Base-by-base conservation (phyloP, 805 yeast genomes). In the Blastobotrys attinorum region DNA sequence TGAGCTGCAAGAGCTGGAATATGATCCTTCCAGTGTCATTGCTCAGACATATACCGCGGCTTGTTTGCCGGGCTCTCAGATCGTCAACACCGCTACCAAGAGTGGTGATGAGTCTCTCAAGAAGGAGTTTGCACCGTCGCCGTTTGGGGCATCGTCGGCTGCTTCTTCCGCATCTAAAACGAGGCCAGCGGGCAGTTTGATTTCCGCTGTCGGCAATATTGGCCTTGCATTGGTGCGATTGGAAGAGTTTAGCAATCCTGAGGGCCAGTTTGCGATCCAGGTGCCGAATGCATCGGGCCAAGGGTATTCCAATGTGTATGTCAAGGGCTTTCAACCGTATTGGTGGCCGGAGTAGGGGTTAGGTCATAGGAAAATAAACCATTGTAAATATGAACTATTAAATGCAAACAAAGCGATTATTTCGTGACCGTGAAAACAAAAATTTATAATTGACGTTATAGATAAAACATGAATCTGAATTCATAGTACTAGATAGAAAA, bases 271-370 rank as follows among this genome's bases (percentile, higher is more conserved):
- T 40, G 55, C 53, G 37, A 48, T 67, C 21, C 62, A 61, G 39
- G 22, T 58, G 1, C 61, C 62, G 22, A 38, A 51, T 46, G 27
- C 49, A 27, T 18, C 20, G 37, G 13, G 22, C 16, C 11, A 20
- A 3, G 22, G 29, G 10, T 10, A 37, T 6, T n/a, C 18, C 33
- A 29, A 55, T 35, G 54, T 78, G 5, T 71, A 71, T 1, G 62
- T 81, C 20, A 70, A 71, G 51, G 83, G 79, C 0, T 68, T 65
- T 46, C 63, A 66, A 4, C 92, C 94, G 0, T 79, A 72, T 40
- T 83, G 90, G 89, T 83, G 90, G 88, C 88, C 88, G 0, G 66
- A 61, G 17, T 16, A 27, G 25, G 25, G 5, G 20, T 7, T n/a
- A n/a, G n/a, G n/a, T n/a, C n/a, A n/a, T n/a, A n/a, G n/a, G n/a